phyloP scores from a whole-genome alignment of 768 basidiomycete species.

The Lyophyllum shimeji region DNA sequence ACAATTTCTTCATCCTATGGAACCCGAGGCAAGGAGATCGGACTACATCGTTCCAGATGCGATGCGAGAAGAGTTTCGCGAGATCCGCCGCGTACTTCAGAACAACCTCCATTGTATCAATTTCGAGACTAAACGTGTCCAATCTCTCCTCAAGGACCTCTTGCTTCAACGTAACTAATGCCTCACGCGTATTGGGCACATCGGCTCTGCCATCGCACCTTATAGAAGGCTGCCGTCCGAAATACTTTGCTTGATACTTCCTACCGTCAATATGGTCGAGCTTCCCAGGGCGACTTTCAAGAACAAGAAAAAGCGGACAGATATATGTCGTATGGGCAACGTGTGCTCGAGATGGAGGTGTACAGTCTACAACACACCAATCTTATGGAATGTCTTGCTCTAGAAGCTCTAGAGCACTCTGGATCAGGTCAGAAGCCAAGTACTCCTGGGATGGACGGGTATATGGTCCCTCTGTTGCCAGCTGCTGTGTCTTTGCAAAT shows the following conservation, averaged over 20 bases:
- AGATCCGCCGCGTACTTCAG: background rate
- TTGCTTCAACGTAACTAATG: background rate
- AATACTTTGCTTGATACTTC: background rate
- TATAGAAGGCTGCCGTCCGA: background rate
- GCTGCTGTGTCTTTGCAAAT: background rate
- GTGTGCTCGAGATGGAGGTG: background rate
- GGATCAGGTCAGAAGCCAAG: background rate
- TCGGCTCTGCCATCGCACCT: background rate
- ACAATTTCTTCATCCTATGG: background rate
- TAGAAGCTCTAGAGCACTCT: background rate
- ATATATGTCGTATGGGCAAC: background rate
- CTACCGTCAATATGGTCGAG: background rate
- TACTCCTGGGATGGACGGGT: background rate
- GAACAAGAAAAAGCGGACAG: background rate
- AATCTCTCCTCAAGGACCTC: background rate
- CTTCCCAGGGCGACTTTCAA: background rate
- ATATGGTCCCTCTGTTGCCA: background rate
- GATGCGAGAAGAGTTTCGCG: background rate
- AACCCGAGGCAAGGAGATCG: background rate
- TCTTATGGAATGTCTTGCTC: background rate
- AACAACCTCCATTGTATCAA: background rate
- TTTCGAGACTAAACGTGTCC: background rate
- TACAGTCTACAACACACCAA: background rate
- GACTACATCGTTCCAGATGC: background rate
- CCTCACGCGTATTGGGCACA: background rate